phyloP scores from a whole-genome alignment of 331 rosid species.

The Quercus lobata region DNA sequence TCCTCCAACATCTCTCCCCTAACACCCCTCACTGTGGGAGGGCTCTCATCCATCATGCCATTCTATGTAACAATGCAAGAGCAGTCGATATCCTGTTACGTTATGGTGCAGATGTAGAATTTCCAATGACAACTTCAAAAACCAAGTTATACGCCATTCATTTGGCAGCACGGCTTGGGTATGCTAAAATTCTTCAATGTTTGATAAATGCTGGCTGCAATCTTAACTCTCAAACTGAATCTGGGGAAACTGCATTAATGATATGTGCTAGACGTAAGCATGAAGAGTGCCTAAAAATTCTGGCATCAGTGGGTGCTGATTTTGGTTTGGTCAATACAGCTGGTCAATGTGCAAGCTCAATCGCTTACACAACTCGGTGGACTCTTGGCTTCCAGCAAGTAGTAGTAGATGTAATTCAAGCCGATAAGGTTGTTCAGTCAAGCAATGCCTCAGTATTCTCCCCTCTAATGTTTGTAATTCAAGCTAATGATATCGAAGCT shows the following conservation, averaged over 20 bases:
- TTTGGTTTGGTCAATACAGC: slow-evolving; percentile 36
- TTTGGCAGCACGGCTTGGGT: slow-evolving; percentile 43
- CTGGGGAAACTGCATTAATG: slow-evolving; percentile 50
- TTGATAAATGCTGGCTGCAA: slow-evolving; percentile 32
- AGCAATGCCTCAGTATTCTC: slow-evolving; percentile 37
- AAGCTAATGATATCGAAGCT: slow-evolving; percentile 33
- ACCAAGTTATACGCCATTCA: slow-evolving; percentile 39
- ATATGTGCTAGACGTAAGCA: slow-evolving; percentile 40
- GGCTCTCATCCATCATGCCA: slow-evolving; percentile 61
- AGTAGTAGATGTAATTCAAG: slow-evolving; percentile 34
- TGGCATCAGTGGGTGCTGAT: slow-evolving; percentile 55
- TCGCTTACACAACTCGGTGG: slow-evolving; percentile 39
- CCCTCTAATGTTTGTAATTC: slow-evolving; percentile 33
- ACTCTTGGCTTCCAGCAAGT: slow-evolving; percentile 24
- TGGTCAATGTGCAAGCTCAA: slow-evolving; percentile 43
- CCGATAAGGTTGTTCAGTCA: slow-evolving; percentile 32
- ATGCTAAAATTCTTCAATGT: slow-evolving; percentile 26
- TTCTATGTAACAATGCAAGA: slow-evolving; percentile 45
- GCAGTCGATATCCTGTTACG: slow-evolving; percentile 33
- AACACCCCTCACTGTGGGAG: slow-evolving; percentile 53
- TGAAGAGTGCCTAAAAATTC: slow-evolving; percentile 37
- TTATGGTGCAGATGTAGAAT: slow-evolving; percentile 35
- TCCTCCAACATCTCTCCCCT: slow-evolving; percentile 39
- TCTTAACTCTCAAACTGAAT: slow-evolving; percentile 40
- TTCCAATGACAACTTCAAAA: slow-evolving; percentile 22